Percentiles rank a stretch among this genome's conserved stretches.
phyloP scores from a whole-genome alignment of 805 yeast species.

The Lipomyces starkeyi region DNA sequence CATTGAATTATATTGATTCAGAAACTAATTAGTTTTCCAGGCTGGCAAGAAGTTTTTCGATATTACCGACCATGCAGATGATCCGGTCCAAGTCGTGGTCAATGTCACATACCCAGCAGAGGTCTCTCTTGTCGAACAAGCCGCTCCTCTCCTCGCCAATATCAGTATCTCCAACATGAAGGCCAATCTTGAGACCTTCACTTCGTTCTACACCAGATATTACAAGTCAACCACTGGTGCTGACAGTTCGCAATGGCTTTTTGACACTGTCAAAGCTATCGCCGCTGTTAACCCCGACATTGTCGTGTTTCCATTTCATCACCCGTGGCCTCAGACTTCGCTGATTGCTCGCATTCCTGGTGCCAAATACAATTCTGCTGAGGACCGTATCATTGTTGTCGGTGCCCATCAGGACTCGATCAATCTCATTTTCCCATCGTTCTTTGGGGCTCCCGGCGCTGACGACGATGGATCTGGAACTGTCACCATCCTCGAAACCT shows the following conservation, averaged over 20 bases:
- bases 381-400: conserved; percentile 63
- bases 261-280: conserved; percentile 51
- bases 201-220: conserved; percentile 76
- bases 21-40: neutral
- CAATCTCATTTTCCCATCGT: conserved; percentile 71
- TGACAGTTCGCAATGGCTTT: conserved; percentile 74
- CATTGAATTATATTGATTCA: neutral
- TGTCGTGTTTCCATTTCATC: conserved; percentile 59
- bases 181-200: conserved; percentile 62
- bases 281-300: conserved; percentile 48
- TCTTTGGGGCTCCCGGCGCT: conserved; percentile 86
- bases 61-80: conserved; percentile 26
- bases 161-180: conserved; percentile 58
- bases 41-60: conserved; percentile 38
- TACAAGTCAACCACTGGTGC: conserved; percentile 75
- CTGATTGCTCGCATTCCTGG: conserved; percentile 71
- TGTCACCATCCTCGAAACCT: conserved; percentile 74
- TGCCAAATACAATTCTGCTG: conserved; percentile 46
- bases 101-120: conserved; percentile 61
- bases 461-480: conserved; percentile 95
- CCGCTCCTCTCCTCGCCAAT: conserved; percentile 51
- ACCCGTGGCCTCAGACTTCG: conserved; percentile 81
- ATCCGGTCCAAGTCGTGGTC: conserved; percentile 9
- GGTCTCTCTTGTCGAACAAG: conserved; percentile 48
- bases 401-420: conserved; percentile 92